These are phyloP conservation scores for Fusarium caatingaense DNA, from an alignment of 2,329 filamentous ascomycete species.

Conservation along the genomic window DNA sequence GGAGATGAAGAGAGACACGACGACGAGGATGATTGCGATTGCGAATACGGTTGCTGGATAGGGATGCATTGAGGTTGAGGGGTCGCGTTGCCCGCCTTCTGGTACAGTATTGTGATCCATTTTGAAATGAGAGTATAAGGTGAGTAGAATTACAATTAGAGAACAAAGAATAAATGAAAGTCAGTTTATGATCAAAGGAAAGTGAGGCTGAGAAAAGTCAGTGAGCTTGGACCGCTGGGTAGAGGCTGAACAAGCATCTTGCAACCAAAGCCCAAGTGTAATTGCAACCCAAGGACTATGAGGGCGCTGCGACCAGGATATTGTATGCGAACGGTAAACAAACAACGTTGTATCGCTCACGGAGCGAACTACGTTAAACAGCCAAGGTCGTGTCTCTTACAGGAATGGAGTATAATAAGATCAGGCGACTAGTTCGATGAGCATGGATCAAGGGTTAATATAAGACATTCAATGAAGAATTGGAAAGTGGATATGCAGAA, in stretches of 20 bases:
- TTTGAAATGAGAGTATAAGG: neutral
- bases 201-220: conserved; percentile 2
- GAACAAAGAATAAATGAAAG: neutral
- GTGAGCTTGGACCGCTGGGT: conserved; percentile 15
- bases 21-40: conserved; percentile 32
- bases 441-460: conserved; percentile 26
- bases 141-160: neutral
- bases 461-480: conserved; percentile 30
- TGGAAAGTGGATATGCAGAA: conserved; percentile 11
- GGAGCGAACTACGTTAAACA: conserved; percentile 6
- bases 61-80: conserved; percentile 20
- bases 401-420: conserved; percentile 41
- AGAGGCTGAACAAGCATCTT: conserved; percentile 16
- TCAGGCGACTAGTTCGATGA: conserved; percentile 28
- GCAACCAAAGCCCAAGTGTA: neutral
- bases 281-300: neutral
- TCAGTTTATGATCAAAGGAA: neutral
- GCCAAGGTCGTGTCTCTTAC: conserved; percentile 22
- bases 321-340: conserved; percentile 27
- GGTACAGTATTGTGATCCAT: conserved; percentile 10
- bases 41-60: conserved; percentile 38
- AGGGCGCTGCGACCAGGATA: neutral
- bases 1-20: conserved; percentile 37
- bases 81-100: neutral
- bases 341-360: conserved; percentile 20